These are phyloP conservation scores for Suaeda aralocaspica DNA, from an alignment of 148 eudicot genomes.

Conservation along the genomic window DNA sequence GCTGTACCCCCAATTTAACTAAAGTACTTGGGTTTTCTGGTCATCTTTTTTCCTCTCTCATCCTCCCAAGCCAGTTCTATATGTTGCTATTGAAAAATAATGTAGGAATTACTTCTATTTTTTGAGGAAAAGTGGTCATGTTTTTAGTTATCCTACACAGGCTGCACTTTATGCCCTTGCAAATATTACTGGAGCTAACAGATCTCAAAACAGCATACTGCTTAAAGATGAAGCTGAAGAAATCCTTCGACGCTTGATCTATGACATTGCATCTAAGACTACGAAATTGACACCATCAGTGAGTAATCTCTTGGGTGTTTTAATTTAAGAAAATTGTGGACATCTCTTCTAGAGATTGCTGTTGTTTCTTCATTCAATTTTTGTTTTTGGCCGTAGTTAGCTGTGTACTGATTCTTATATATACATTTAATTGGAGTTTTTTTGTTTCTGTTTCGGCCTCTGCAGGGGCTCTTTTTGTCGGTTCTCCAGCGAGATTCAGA, in stretches of 20 bases:
- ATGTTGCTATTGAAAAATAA: too few relatives aligned
- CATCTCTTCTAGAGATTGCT: background rate
- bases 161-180: conserved; percentile 89
- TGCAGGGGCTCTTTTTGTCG: conserved; percentile 74
- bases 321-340: background rate
- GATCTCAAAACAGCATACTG: conserved; percentile 45
- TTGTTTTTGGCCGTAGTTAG: background rate
- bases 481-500: conserved; percentile 81
- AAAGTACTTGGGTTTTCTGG: too few relatives aligned
- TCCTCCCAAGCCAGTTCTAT: too few relatives aligned
- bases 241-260: conserved; percentile 51
- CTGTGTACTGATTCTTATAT: background rate
- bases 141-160: conserved; percentile 33
- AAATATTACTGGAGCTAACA: conserved; percentile 66
- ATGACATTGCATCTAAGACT: conserved; percentile 69
- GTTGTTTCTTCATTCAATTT: background rate
- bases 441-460: conserved; percentile 25
- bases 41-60: too few relatives aligned
- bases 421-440: conserved; percentile 14
- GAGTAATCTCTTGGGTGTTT: conserved; percentile 25
- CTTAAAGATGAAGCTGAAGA: conserved; percentile 63
- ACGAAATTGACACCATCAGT: conserved; percentile 79
- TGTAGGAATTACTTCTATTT: too few relatives aligned
- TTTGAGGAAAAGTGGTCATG: conserved; percentile 7
- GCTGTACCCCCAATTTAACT: too few relatives aligned